Evolutionary conservation across 2,329 filamentous ascomycete species (phyloP), one percentile per base, ranked within the genome.

Genomic region (Aureobasidium mangrovei): DNA sequence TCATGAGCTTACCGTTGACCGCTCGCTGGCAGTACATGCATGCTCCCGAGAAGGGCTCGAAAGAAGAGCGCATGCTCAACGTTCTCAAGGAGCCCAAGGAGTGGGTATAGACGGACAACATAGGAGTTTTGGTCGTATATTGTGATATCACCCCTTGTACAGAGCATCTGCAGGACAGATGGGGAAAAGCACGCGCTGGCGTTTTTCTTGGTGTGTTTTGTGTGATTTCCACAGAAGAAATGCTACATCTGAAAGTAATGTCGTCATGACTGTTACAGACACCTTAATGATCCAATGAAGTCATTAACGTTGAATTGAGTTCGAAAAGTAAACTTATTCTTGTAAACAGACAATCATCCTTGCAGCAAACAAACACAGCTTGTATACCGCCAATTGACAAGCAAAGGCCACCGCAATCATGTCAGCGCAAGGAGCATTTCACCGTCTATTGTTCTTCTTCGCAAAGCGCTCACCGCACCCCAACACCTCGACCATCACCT

Each of bases 11-110:
- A 68, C 93, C 93, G 4, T 76, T 95, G 60, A 97, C 91, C 10
- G 93, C 93, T 27, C 82, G 84, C 63, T 98, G 93, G 93, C 83
- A 86, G 67, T 98, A 98, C 70, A 96, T 96, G 91, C 87, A 95
- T 70, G 81, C 85, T 67, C 86, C 88, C 0, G 83, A 85, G 65
- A 83, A 83, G 60, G 83, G 83, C 56, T 85, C 81, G 67, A 72
- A 84, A 59, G 93, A 98, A 73, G 85, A 87, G 69, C 79, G 88
- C 60, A 71, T 97, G 58, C 76, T 96, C 46, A 84, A 91, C 57
- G 86, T 84, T 39, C 64, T 85, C 59, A 80, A 74, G 69, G 76
- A 79, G 61, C 81, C 82, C 3, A 74, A 74, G 57, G 80, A 84
- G 59, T 85, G 82, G 82, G 78, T 77, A 51, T 80, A 66, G 53